These are phyloP conservation scores for Ostreobium quekettii DNA, from an alignment of 139 green algal species.

Conservation along the genomic window DNA sequence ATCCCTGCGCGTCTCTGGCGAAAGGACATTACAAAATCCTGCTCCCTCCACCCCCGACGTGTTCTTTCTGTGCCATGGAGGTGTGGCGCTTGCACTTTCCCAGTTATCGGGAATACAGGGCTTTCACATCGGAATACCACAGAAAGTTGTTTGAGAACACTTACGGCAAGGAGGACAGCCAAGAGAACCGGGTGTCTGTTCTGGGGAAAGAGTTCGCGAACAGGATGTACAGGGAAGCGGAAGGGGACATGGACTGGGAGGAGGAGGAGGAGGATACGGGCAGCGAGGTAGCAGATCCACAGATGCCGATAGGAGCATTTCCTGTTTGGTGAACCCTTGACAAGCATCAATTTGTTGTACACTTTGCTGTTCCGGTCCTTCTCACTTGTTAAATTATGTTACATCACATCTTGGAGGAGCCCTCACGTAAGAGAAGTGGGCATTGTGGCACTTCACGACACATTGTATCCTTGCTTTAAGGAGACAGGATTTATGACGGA, in stretches of 20 bases:
- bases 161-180: constrained; percentile 50
- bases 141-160: constrained; percentile 77
- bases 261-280: constrained; percentile 24
- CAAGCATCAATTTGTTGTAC: too few species aligned
- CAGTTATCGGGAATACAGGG: constrained; percentile 14
- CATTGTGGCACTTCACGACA: too few species aligned
- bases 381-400: too few species aligned
- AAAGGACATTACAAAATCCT: not conserved
- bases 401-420: too few species aligned
- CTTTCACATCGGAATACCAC: constrained; percentile 43
- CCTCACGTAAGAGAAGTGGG: too few species aligned
- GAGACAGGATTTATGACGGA: too few species aligned
- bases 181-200: constrained; percentile 40
- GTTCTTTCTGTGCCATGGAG: constrained; percentile 7
- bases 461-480: too few species aligned
- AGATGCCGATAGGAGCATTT: too few species aligned
- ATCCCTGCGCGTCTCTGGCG: too few species aligned
- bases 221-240: constrained; percentile 37
- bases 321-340: too few species aligned
- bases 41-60: not conserved
- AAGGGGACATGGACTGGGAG: constrained; percentile 22
- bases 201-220: constrained; percentile 39
- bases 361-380: too few species aligned
- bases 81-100: constrained; percentile 43
- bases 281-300: too few species aligned